Conservation (phyloP, 345 rosid genomes). For the Hibiscus mutabilis region DNA sequence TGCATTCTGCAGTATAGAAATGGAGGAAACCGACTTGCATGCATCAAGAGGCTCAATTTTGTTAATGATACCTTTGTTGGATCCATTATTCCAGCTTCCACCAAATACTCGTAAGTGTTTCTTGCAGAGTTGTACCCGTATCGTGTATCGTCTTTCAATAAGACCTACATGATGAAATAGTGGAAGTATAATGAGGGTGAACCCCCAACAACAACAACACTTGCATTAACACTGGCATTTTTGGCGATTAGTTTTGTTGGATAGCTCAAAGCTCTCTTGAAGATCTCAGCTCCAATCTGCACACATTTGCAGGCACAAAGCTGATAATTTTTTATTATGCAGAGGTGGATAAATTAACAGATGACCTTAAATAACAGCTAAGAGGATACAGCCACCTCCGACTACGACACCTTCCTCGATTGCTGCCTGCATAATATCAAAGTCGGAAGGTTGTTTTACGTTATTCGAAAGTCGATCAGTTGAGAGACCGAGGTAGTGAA, state of each 20-base stretch:
- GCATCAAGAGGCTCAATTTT: too few relatives aligned
- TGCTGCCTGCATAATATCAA: slow-evolving; percentile 53
- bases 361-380: not conserved
- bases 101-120: slow-evolving; percentile 64
- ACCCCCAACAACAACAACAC: slow-evolving; percentile 39
- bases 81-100: slow-evolving; percentile 75
- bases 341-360: too few relatives aligned
- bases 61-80: slow-evolving; percentile 62
- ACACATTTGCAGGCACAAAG: slow-evolving; percentile 2
- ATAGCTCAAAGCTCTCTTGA: slow-evolving; percentile 70
- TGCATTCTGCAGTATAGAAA: too few relatives aligned
- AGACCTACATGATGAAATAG: slow-evolving; percentile 36
- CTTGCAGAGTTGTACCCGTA: slow-evolving; percentile 89
- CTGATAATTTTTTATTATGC: not conserved
- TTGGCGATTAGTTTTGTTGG: slow-evolving; percentile 74
- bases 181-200: not conserved
- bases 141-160: slow-evolving; percentile 36
- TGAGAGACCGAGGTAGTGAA: too few relatives aligned
- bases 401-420: slow-evolving; percentile 93
- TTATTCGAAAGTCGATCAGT: not conserved
- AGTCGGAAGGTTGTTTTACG: slow-evolving; percentile 11
- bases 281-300: slow-evolving; percentile 91
- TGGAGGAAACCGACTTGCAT: too few relatives aligned
- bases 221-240: slow-evolving; percentile 79
- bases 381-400: slow-evolving; percentile 85